These are phyloP conservation scores for Rhododendron ferrugineum DNA, from an alignment of 148 eudicot genomes.

Conservation along the genomic window DNA sequence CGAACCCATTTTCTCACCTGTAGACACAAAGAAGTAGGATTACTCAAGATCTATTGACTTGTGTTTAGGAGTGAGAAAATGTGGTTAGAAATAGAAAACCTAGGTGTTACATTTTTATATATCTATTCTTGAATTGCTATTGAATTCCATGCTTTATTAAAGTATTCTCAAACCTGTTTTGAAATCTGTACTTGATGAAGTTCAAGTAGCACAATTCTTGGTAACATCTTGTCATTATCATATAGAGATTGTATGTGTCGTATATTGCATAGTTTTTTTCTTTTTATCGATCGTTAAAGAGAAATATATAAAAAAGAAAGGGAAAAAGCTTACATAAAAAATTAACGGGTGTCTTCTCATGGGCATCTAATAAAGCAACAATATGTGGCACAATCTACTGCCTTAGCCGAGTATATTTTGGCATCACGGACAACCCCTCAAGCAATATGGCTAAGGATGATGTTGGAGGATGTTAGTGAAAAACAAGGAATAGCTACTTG, in stretches of 20 bases:
- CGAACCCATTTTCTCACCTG: not conserved
- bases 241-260: not conserved
- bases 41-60: not conserved
- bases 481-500: no score
- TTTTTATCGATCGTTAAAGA: no score
- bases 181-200: not conserved
- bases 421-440: no score
- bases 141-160: no score
- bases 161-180: not conserved
- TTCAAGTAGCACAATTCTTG: not conserved
- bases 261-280: not conserved
- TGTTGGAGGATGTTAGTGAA: no score
- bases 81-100: not conserved
- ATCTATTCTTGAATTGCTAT: not conserved
- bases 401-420: no score
- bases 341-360: no score
- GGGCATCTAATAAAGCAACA: no score
- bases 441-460: no score
- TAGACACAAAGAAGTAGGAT: not conserved
- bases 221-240: not conserved
- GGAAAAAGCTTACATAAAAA: no score
- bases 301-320: no score
- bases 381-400: no score
- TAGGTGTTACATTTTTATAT: not conserved
- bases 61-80: not conserved